phyloP scores from a whole-genome alignment of 129 eudicot species.

The Deinandra increscens region DNA sequence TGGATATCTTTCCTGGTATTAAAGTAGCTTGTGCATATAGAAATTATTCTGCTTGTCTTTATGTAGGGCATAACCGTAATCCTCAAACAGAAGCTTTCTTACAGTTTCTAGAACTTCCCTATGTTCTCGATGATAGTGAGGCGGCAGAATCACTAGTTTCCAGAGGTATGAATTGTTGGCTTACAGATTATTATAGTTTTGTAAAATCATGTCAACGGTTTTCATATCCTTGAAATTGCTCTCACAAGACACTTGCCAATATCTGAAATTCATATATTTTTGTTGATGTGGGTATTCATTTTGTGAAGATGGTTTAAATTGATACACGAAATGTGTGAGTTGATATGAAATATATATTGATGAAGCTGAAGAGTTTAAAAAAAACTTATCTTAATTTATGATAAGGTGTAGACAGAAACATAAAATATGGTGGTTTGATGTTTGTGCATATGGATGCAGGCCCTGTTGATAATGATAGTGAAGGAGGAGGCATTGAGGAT shows the following conservation, averaged over 20 bases:
- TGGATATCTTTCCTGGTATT: background rate
- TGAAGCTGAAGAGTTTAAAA: background rate
- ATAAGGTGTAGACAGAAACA: background rate
- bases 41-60: background rate
- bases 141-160: constrained; percentile 34
- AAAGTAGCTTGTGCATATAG: background rate
- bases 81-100: constrained; percentile 83
- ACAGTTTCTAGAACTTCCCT: constrained; percentile 62
- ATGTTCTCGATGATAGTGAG: constrained; percentile 60
- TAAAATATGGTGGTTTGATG: background rate
- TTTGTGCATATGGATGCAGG: constrained; percentile 26
- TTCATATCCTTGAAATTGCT: background rate
- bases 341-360: background rate
- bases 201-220: background rate
- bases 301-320: background rate
- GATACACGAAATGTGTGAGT: background rate
- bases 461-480: constrained; percentile 37
- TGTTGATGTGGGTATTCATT: background rate
- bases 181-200: constrained; percentile 1
- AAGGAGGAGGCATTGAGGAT: constrained; percentile 73
- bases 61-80: constrained; percentile 59
- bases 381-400: too few species aligned
- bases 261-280: background rate
- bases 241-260: background rate
- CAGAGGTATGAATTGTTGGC: constrained; percentile 38